Percentiles rank a stretch among this genome's conserved stretches.
These are phyloP conservation scores for Emericellopsis cladophorae DNA, from an alignment of 2,329 filamentous ascomycete genomes.

Conservation along the genomic window DNA sequence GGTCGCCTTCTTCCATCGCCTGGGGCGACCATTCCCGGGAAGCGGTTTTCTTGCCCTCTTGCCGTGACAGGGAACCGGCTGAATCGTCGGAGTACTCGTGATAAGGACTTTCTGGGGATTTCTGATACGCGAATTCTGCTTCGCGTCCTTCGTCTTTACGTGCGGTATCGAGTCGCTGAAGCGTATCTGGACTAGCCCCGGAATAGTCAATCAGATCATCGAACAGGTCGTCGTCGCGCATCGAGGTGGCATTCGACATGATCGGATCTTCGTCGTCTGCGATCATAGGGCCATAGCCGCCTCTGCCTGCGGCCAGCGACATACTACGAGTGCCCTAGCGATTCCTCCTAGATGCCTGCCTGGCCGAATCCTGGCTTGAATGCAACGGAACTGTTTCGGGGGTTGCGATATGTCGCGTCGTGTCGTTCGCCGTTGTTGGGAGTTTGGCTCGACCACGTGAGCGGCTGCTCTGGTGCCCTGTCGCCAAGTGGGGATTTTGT, in stretches of 20 bases:
- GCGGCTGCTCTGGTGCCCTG: no score
- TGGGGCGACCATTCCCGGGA: background rate
- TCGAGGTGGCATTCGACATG: background rate
- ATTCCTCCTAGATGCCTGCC: no score
- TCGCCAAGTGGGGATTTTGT: no score
- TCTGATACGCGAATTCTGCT: background rate
- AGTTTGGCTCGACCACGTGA: no score
- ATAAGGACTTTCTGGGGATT: background rate
- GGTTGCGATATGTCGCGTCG: no score
- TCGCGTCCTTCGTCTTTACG: background rate
- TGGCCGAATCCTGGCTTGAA: no score
- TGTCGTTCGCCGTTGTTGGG: no score
- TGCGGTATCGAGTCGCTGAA: conserved; percentile 3
- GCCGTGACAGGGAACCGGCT: background rate
- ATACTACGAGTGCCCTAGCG: no score
- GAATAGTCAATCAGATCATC: conserved; percentile 1
- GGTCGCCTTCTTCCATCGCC: background rate
- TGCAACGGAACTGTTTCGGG: no score
- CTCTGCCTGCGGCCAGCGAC: no score
- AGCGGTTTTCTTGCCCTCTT: no score
- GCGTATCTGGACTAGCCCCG: conserved; percentile 4
- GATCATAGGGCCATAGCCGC: background rate
- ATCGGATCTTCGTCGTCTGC: background rate
- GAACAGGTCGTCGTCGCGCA: background rate
- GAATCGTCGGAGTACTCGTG: background rate